phyloP scores from a whole-genome alignment of 768 basidiomycete species.

The Lactifluus piperatus region DNA sequence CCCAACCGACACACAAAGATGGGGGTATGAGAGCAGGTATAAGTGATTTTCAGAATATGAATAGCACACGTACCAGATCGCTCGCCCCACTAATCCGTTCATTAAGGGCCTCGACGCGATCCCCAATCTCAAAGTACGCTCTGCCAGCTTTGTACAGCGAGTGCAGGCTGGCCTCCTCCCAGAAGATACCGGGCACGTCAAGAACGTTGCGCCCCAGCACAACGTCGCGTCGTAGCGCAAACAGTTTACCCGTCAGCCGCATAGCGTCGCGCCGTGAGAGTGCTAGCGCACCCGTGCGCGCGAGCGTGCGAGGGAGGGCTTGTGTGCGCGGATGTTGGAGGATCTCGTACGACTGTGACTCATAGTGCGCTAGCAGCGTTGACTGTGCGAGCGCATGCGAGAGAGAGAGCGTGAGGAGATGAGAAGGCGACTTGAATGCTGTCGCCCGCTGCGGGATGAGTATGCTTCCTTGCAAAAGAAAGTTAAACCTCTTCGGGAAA shows the following conservation, averaged over 20 bases:
- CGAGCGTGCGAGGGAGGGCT: slow-evolving; percentile 79
- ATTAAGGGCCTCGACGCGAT: slow-evolving; percentile 75
- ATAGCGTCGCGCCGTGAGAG: slow-evolving; percentile 77
- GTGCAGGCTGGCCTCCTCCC: slow-evolving; percentile 87
- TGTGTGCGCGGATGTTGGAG: slow-evolving; percentile 70
- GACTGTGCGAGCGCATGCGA: slow-evolving; percentile 93
- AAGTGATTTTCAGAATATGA: not conserved
- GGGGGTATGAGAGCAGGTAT: not conserved
- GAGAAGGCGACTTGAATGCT: slow-evolving; percentile 90
- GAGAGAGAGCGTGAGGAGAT: slow-evolving; percentile 86
- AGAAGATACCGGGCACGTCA: slow-evolving; percentile 90
- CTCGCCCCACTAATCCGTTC: slow-evolving; percentile 83
- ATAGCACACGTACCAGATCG: slow-evolving; percentile 58
- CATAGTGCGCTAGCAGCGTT: slow-evolving; percentile 83
- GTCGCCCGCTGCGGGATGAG: not conserved
- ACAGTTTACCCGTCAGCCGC: slow-evolving; percentile 58
- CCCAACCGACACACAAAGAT: not conserved
- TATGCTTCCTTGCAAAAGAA: not conserved
- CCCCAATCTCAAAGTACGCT: slow-evolving; percentile 90
- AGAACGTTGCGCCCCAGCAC: slow-evolving; percentile 90
- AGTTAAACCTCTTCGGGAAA: not conserved
- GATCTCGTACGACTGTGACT: slow-evolving; percentile 66
- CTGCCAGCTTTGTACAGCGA: slow-evolving; percentile 86
- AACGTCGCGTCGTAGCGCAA: slow-evolving; percentile 65
- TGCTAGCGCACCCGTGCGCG: slow-evolving; percentile 63